These are phyloP conservation scores for Auriscalpium microsporum DNA, from an alignment of 768 basidiomycete species.

Conservation along the genomic window DNA sequence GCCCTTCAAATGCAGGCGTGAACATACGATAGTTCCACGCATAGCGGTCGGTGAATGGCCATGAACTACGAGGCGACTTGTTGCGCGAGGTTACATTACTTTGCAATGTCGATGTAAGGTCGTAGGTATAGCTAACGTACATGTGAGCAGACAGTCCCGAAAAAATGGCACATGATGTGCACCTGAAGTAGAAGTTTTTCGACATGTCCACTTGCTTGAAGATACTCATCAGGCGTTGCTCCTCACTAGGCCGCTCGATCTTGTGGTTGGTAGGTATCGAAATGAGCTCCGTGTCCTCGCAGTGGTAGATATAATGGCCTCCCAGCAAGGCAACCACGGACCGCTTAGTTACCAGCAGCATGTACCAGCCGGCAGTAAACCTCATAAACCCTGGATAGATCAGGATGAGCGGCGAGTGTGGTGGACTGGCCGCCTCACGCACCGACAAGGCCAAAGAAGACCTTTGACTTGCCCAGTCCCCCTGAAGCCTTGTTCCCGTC, in stretches of 20 bases:
- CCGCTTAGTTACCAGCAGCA: slow-evolving; percentile 84
- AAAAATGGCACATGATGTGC: background rate
- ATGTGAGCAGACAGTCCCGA: background rate
- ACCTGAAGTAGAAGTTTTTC: slow-evolving; percentile 99
- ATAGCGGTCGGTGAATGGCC: slow-evolving; percentile 78
- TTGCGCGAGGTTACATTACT: slow-evolving; percentile 68
- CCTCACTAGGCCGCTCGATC: slow-evolving; percentile 81
- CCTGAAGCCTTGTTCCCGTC: slow-evolving; percentile 89
- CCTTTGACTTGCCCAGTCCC: slow-evolving; percentile 70
- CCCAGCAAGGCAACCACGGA: slow-evolving; percentile 90
- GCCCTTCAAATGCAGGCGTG: slow-evolving; percentile 50
- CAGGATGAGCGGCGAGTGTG: background rate
- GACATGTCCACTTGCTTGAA: slow-evolving; percentile 97
- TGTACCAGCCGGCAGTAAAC: slow-evolving; percentile 95
- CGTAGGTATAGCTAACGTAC: slow-evolving; percentile 78
- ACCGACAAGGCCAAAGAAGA: slow-evolving; percentile 83
- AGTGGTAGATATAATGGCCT: slow-evolving; percentile 94
- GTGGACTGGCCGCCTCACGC: slow-evolving; percentile 10
- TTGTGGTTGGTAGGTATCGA: slow-evolving; percentile 74
- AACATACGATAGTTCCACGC: slow-evolving; percentile 95
- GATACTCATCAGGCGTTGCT: slow-evolving; percentile 77
- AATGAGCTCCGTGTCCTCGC: slow-evolving; percentile 82
- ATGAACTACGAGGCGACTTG: slow-evolving; percentile 34
- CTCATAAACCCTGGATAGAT: slow-evolving; percentile 67
- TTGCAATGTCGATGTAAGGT: slow-evolving; percentile 93